Base-by-base conservation (phyloP, 2,329 filamentous ascomycete species). In the Lecanicillium sp. region DNA sequence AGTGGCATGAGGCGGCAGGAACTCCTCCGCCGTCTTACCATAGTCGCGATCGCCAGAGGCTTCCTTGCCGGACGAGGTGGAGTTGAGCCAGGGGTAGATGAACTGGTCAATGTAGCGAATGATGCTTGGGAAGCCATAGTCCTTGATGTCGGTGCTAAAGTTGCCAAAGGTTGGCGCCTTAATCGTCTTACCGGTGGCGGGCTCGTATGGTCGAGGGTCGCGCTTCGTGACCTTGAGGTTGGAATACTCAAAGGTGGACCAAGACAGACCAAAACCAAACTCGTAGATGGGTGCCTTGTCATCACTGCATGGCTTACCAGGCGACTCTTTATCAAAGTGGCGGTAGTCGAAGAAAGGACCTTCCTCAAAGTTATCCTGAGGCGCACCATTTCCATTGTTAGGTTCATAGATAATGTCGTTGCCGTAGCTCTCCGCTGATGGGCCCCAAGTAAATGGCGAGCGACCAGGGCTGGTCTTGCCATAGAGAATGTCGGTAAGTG, bases 401-500 rank as follows among this genome's bases (percentile, higher is more conserved):
- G 82, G 75, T 52, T 75, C 57, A 58, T 81, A 81, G 35, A 78
- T 58, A n/a, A 88, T 55, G 35, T 83, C 72, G 7, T 73, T 72
- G 28, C 80, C 82, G 51, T 88, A 92, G 50, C 82, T 77, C 45
- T 73, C 68, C 13, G 71, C 72, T 3, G 75, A 74, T 28, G 70
- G 67, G 11, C 83, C 87, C 71, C 87, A 83, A 4, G 86, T 92
- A 60, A 94, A 94, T 4, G 84, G 81, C 0, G 83, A 74, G 46
- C 86, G 83, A 36, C 77, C 88, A 2, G 86, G 86, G 62, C 87
- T 89, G 44, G 82, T 74, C 43, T 73, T 75, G 31, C 88, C 87
- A 58, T 89, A 94, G 9, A 95, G 75, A n/a, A 94, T 72, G 50
- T 94, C 85, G 9, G 76, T 74, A 39, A 94, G 76, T 3, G 83